Base-by-base conservation (phyloP, 495 filamentous ascomycete genomes). In the Penicillium pulvis region DNA sequence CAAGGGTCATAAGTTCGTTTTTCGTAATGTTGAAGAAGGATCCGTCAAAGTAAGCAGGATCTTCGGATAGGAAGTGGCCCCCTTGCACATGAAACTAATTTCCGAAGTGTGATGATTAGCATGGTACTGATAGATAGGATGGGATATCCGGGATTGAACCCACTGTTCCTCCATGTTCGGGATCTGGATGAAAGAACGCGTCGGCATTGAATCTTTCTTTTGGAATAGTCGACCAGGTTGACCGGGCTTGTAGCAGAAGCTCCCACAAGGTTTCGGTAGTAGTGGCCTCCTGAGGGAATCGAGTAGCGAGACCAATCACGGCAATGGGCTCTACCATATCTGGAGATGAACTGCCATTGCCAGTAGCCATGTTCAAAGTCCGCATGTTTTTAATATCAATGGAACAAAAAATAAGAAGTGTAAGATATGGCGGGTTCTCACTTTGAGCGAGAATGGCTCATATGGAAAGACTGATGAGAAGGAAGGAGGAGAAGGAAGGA, bases 11-110 rank as follows among this genome's bases (percentile, higher is more conserved):
- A 48, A 84, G 73, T 67, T 88, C 79, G 57, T 73, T 72, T 24
- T 79, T 75, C 5, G 77, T 79, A 43, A 87, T 79, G 49, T 80
- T 82, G 70, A 89, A 88, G 61, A 87, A 87, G 0, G 62, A 54
- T 16, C 73, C 64, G 23, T 84, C 79, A 46, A 84, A 84, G 10
- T 59, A 45, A 0, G 65, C 60, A 5, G 74, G 46, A 43, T 83
- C 75, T 48, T 79, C 72, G 0, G 67, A 23, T n/a, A 69, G 53
- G 17, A 60, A 69, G n/a, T 69, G 61, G 1, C 64, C 66, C 43
- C 64, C 66, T 56, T 64, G 53, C 2, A 66, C 51, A 49, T 62
- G 58, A 30, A 67, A 66, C 66, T 66, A 52, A 12, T 31, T 28
- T 5, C 20, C 20, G 28, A 10, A 36, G 3, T n/a, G 10, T 2